A percentile compares a stretch with the other conserved stretches of the same genome.
phyloP scores from a whole-genome alignment of 257 asterid genomes.

The Nicotiana tomentosiformis region DNA sequence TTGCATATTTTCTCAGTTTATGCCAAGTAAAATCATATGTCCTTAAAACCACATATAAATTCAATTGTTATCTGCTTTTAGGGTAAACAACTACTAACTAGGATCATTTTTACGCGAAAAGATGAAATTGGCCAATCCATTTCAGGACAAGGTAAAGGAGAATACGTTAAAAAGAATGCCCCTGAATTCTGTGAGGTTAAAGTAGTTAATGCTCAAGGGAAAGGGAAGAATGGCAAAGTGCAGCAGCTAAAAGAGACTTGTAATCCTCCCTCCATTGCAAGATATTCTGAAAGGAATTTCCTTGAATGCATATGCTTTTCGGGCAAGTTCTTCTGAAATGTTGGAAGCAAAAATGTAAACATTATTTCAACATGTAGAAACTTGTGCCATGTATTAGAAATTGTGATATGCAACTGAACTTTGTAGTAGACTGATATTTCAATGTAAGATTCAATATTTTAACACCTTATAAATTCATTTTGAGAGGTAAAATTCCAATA shows the following conservation, averaged over 20 bases:
- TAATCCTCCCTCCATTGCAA: neutral
- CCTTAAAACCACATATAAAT: too few species aligned
- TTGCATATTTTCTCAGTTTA: too few species aligned
- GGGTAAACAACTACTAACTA: too few species aligned
- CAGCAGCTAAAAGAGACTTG: conserved; percentile 15
- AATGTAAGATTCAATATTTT: neutral
- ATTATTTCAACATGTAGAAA: too few species aligned
- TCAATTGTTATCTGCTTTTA: too few species aligned
- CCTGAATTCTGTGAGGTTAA: conserved; percentile 56
- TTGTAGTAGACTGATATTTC: neutral
- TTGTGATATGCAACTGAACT: neutral
- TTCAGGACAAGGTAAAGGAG: conserved; percentile 56
- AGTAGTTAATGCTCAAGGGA: conserved; percentile 14
- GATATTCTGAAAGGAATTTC: conserved; percentile 36
- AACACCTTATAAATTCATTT: too few species aligned
- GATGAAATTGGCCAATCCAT: neutral
- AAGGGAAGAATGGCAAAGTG: conserved; percentile 4
- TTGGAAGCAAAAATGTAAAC: neutral
- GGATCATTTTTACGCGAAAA: too few species aligned
- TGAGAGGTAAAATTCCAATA: too few species aligned
- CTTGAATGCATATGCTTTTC: conserved; percentile 64
- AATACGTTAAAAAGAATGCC: conserved; percentile 57
- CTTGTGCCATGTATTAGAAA: neutral
- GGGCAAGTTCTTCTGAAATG: conserved; percentile 29
- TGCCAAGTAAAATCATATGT: too few species aligned